Base-by-base conservation (phyloP, 331 rosid species). In the Telfairia occidentalis region DNA sequence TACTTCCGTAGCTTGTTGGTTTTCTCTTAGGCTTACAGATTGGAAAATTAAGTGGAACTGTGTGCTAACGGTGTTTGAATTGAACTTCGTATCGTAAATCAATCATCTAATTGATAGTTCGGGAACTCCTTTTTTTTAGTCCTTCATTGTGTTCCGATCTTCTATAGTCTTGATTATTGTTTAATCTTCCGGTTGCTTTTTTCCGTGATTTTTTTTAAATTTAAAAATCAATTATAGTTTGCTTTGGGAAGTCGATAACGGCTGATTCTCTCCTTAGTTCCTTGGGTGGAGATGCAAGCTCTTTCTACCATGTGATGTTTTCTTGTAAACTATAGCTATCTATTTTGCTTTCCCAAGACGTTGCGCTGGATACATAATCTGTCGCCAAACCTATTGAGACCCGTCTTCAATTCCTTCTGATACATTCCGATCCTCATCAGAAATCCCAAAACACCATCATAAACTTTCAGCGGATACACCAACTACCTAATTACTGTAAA, bases 241-340 rank as follows among this genome's bases (percentile, higher is more conserved):
- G 86, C 90, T 87, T 90, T 63, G 37, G 81, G 87, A 77, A 45
- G 74, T 76, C 77, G 73, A 75, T 82, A 82, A 81, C 81, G 78
- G 76, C 75, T 76, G 79, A 81, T 92, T 87, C 89, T 80, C 64
- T 65, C 52, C 54, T 77, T 50, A 54, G 76, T 86, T 81, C 76
- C 78, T 80, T 80, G 78, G 77, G 79, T 81, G 21, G 74, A 64
- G 46, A 61, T 76, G 79, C 76, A 82, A 80, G 88, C 76, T 38
- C 48, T 66, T 75, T 81, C 11, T 72, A 63, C 82, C 87, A 86
- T 81, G 85, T 83, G 97, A 89, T 90, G 88, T 92, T 85, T 90
- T 79, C 92, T 88, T 93, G 92, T 79, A 80, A 83, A 67, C 77
- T 58, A 79, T 82, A 86, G 84, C 81, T 80, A 82, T 81, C 85